Evolutionary conservation across 495 filamentous ascomycete genomes (phyloP).

Genomic region (Echria macrotheca): DNA sequence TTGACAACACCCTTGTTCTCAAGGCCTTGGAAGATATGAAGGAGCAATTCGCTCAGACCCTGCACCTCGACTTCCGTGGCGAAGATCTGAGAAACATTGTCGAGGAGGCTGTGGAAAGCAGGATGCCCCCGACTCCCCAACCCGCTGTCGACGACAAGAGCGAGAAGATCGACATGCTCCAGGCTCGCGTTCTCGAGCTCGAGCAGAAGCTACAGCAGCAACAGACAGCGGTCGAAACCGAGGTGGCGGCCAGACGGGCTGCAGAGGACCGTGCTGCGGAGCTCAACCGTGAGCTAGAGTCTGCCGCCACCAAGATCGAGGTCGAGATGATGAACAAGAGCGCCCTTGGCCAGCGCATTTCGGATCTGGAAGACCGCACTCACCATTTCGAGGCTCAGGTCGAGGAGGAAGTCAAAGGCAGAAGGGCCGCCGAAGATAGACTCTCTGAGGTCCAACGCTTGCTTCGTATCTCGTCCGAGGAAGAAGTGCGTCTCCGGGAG

Average conservation of each 20-base stretch:
- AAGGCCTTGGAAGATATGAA: slow-evolving; percentile 43
- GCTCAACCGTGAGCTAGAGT: slow-evolving; percentile 39
- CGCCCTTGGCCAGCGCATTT: slow-evolving; percentile 39
- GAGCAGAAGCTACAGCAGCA: slow-evolving; percentile 43
- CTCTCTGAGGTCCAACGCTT: slow-evolving; percentile 64
- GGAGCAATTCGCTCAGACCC: slow-evolving; percentile 40
- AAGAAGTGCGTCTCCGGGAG: slow-evolving; percentile 67
- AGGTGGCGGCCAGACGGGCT: slow-evolving; percentile 33
- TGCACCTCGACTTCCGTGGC: slow-evolving; percentile 39
- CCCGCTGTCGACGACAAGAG: slow-evolving; percentile 26
- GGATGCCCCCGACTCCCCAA: slow-evolving; percentile 37
- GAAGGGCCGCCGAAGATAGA: slow-evolving; percentile 67
- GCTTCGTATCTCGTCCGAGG: slow-evolving; percentile 59
- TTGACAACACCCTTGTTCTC: slow-evolving; percentile 28
- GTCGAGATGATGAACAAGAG: slow-evolving; percentile 49
- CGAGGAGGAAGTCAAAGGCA: slow-evolving; percentile 56
- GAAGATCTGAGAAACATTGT: slow-evolving; percentile 56
- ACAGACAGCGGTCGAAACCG: slow-evolving; percentile 37
- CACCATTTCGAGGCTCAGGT: slow-evolving; percentile 36
- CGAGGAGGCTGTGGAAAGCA: slow-evolving; percentile 51
- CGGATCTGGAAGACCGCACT: slow-evolving; percentile 42
- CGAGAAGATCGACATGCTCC: slow-evolving; percentile 34
- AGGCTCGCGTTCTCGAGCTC: slow-evolving; percentile 34
- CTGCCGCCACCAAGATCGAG: slow-evolving; percentile 46
- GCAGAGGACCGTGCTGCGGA: slow-evolving; percentile 41